phyloP scores from a whole-genome alignment of 2,329 filamentous ascomycete species.

The Chaetomium olivaceum region DNA sequence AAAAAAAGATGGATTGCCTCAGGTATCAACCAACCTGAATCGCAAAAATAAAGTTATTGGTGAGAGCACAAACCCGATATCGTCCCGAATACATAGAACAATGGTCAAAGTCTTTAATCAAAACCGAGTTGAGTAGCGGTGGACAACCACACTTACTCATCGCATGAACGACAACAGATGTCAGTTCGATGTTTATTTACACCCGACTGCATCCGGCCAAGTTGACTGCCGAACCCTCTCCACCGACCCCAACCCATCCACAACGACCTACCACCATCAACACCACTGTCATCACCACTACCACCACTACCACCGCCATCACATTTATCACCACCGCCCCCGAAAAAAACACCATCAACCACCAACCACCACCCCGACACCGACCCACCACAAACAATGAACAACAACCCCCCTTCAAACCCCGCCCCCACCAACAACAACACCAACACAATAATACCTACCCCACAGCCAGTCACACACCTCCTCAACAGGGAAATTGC shows the following conservation, averaged over 20 bases:
- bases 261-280: neutral
- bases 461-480: conserved; percentile 48
- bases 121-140: neutral
- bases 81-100: neutral
- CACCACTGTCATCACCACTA: neutral
- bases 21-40: neutral
- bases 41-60: neutral
- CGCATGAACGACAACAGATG: neutral
- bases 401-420: too few relatives aligned
- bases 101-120: neutral
- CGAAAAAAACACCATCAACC: too few relatives aligned
- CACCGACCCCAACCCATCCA: neutral
- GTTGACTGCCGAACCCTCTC: too few relatives aligned
- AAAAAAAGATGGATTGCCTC: neutral
- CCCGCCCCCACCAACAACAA: neutral
- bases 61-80: neutral
- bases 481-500: conserved; percentile 43
- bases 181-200: too few relatives aligned
- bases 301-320: neutral
- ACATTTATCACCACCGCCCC: neutral
- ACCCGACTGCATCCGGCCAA: too few relatives aligned
- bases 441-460: neutral
- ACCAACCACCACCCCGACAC: too few relatives aligned
- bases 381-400: too few relatives aligned
- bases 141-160: neutral